Evolutionary conservation across 2,329 filamentous ascomycete species (phyloP).

Genomic region (Nemania serpens): DNA sequence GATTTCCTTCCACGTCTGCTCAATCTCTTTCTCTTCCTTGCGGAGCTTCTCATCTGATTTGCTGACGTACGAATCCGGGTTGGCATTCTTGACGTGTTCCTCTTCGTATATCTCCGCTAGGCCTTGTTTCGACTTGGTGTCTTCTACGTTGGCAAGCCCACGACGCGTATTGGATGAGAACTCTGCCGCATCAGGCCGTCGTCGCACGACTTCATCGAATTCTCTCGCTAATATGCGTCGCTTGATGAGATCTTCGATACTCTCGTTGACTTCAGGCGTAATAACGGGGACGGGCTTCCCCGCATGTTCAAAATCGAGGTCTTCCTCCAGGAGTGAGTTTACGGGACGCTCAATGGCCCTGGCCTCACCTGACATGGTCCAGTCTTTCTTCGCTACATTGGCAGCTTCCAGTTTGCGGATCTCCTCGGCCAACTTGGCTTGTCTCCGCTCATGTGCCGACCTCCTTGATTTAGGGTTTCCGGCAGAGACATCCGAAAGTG

Average conservation of each 20-base stretch:
- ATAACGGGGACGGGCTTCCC: conserved; percentile 95
- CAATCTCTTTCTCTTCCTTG: conserved; percentile 82
- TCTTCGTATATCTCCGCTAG: conserved; percentile 94
- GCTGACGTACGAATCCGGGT: conserved; percentile 80
- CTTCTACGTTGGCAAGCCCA: conserved; percentile 80
- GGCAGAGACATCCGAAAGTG: conserved; percentile 67
- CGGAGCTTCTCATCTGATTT: conserved; percentile 80
- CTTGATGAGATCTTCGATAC: conserved; percentile 93
- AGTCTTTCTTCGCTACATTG: conserved; percentile 87
- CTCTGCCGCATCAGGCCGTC: conserved; percentile 75
- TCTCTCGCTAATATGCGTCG: conserved; percentile 85
- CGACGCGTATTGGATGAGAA: conserved; percentile 64
- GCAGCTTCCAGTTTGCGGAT: conserved; percentile 90
- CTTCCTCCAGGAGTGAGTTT: conserved; percentile 92
- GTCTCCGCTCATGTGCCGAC: conserved; percentile 84
- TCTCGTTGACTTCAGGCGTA: conserved; percentile 86
- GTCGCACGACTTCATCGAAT: conserved; percentile 87
- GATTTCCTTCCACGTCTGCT: conserved; percentile 80
- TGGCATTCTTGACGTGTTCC: conserved; percentile 78
- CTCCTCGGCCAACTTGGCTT: conserved; percentile 84
- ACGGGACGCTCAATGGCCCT: conserved; percentile 78
- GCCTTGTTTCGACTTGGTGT: conserved; percentile 83
- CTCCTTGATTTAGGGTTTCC: conserved; percentile 73
- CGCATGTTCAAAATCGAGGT: conserved; percentile 92
- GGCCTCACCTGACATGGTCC: conserved; percentile 89